Evolutionary conservation across 2,329 filamentous ascomycete species (phyloP), one percentile per base, ranked within the genome.

Genomic region (Mycosphaerelloides madeirae): DNA sequence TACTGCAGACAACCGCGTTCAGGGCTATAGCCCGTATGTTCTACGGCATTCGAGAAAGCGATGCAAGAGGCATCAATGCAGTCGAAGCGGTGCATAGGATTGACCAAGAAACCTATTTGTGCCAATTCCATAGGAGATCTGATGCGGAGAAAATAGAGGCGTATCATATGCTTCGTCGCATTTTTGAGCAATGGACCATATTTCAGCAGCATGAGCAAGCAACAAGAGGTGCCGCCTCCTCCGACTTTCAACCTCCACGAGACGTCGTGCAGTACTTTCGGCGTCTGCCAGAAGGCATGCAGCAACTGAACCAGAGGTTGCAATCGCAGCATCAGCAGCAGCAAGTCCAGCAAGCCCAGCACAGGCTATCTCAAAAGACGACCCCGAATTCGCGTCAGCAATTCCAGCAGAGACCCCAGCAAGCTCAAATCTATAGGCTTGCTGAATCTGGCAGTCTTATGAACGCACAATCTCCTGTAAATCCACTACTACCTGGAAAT

Each of bases 1-100:
- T 73, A 1, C 62, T 85, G 6, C 76, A 80, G 53, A 62, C 60
- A 1, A 73, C 80, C 20, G 62, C 80, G 3, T 83, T 81, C 54
- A 71, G 69, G 19, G 69, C 74, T 3, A 68, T 70, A 9, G 59
- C 74, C 37, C 71, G 77, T 14, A 45, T 46, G 31, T 67, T 75
- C n/a, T 63, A 77, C 50, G 68, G 68, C 3, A 53, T 37, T 6
- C 31, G 41, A 12, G 40, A 48, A 7, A 13, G 25, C 3, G 18
- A 43, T 16, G 38, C 44, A 5, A 29, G 16, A 28, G 52, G 50
- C 6, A 40, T 49, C 7, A 44, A 34, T 12, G 49, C 46, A n/a
- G 25, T 57, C 9, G 45, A 52, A 32, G n/a, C 37, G 6, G 35
- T 58, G 14, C 56, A 58, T 41, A 29, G 43, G n/a, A n/a, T 53